These are phyloP conservation scores for Lunularia cruciata DNA, from an alignment of 225 moss, liverwort and hornwort genomes.

Conservation along the genomic window DNA sequence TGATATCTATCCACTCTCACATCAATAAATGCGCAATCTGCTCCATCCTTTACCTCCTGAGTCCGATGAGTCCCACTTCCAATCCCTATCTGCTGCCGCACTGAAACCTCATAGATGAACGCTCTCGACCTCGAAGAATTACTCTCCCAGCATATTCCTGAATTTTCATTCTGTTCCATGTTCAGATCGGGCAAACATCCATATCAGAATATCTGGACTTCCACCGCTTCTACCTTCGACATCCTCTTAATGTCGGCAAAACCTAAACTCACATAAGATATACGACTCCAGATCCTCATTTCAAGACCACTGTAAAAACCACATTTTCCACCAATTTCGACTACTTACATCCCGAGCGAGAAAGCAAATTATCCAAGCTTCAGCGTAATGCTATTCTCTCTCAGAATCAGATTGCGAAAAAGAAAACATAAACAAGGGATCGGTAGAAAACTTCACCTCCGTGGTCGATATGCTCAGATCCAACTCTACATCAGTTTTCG, in stretches of 20 bases:
- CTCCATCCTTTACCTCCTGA: no score
- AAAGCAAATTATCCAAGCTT: no score
- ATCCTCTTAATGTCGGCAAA: neutral
- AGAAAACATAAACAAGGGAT: neutral
- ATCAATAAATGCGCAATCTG: neutral
- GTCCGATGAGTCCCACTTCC: neutral
- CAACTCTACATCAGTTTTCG: neutral
- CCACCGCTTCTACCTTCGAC: neutral
- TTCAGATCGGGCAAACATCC: neutral
- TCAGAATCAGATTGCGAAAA: neutral
- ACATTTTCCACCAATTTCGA: neutral
- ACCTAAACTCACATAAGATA: neutral
- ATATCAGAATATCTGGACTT: neutral
- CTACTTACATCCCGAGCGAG: neutral
- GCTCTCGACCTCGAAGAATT: neutral
- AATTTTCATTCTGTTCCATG: constrained; percentile 2
- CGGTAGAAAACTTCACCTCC: neutral
- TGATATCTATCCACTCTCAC: neutral
- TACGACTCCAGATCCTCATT: neutral
- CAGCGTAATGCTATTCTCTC: neutral
- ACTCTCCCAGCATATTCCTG: no score
- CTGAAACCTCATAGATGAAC: neutral
- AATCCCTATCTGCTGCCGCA: neutral
- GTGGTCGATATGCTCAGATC: neutral
- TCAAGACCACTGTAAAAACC: neutral